Percentiles rank a stretch among this genome's conserved stretches.
These are phyloP conservation scores for Rhizopogon rudus DNA, from an alignment of 768 basidiomycete species.

Conservation along the genomic window DNA sequence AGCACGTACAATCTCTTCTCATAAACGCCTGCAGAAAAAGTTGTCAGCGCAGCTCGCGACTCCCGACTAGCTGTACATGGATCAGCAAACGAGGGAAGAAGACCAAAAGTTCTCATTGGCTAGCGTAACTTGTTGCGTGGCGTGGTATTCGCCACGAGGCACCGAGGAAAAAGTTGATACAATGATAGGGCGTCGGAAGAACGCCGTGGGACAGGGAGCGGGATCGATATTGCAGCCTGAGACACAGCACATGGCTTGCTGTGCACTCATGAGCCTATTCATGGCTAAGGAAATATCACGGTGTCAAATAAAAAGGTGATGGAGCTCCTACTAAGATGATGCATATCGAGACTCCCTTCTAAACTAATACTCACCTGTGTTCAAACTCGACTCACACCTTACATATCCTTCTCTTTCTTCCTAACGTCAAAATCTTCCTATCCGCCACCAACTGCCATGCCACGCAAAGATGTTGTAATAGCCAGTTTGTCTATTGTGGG, in stretches of 20 bases:
- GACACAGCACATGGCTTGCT: slow-evolving; percentile 1
- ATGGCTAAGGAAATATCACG: neutral
- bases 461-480: slow-evolving; percentile 1
- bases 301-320: slow-evolving; percentile 4
- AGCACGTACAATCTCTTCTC: neutral
- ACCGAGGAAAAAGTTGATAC: slow-evolving; percentile 4
- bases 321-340: too few species aligned
- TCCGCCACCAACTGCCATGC: neutral
- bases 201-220: slow-evolving; percentile 3
- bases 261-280: neutral
- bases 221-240: neutral
- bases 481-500: neutral
- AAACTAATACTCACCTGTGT: neutral
- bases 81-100: neutral
- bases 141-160: slow-evolving; percentile 1
- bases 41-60: neutral
- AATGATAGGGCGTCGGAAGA: neutral
- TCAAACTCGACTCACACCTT: neutral
- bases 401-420: neutral
- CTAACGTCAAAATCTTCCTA: slow-evolving; percentile 1
- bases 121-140: neutral
- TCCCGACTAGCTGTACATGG: too few species aligned
- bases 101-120: neutral
- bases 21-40: neutral
- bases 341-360: neutral